Evolutionary conservation across 2,329 filamentous ascomycete species (phyloP), one percentile per base, ranked within the genome.

Genomic region (Parascedosporium putredinis): DNA sequence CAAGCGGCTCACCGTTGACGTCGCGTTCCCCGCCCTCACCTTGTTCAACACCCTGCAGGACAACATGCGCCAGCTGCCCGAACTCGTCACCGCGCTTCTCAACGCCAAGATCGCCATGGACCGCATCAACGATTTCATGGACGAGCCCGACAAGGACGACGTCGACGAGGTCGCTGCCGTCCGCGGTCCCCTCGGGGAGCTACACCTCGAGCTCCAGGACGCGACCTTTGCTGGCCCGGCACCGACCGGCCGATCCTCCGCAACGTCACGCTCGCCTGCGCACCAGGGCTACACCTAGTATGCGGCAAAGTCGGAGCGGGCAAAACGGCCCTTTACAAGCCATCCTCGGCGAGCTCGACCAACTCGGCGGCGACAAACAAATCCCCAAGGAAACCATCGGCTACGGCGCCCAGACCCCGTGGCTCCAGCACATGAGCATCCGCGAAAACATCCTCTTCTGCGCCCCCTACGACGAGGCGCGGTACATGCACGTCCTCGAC

Each of bases 81-180:
- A 78, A 25, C 68, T 95, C 8, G 81, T 94, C 40, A 88, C 85
- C 0, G 78, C 84, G 0, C 67, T 91, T 4, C 75, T 94, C 55
- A 94, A 95, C 58, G 86, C 88, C 0, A 82, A 78, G n/a, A 83
- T 95, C 16, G 85, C 89, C 0, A 79, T 95, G 54, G 79, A 78
- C 7, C 83, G 89, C 55, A 88, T 95, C 18, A 86, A 95, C 58
- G 75, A 78, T 20, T 95, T 94, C 66, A 94, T 95, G 87, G 69
- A 72, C 1, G 89, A 95, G 63, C 87, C 87, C 0, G 81, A 95
- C 58, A 88, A 88, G 56, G 76, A 79, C 25, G 72, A 76, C 24
- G 62, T 20, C 18, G 43, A 45, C 36, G 62, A 1, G 55, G 55
- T n/a, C n/a, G n/a, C n/a, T n/a, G 2, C 58, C 67, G 16, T 23